Conservation (phyloP, 768 basidiomycete species). For the Pleurotus tuoliensis region DNA sequence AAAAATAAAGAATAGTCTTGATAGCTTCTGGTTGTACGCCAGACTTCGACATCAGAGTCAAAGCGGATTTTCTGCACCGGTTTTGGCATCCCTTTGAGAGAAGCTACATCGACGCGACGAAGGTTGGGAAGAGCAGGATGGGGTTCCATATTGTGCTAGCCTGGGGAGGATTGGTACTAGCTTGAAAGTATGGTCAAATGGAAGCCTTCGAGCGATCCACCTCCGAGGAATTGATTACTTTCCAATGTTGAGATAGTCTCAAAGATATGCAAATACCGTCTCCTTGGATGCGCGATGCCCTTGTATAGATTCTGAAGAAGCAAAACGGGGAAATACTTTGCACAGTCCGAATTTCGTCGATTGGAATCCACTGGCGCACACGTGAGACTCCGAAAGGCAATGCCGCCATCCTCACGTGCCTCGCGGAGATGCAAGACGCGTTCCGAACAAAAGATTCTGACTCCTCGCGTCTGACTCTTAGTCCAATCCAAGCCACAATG, state of each 20-base stretch:
- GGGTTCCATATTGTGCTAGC: slow-evolving; percentile 2
- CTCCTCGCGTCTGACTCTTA: no score
- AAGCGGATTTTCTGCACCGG: slow-evolving; percentile 59
- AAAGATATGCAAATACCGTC: neutral
- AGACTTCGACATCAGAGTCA: slow-evolving; percentile 71
- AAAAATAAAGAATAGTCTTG: slow-evolving; percentile 73
- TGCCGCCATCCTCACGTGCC: neutral
- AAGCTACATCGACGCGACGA: slow-evolving; percentile 14
- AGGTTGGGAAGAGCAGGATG: slow-evolving; percentile 14
- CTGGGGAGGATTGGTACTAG: no score
- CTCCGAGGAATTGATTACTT: neutral
- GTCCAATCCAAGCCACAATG: slow-evolving; percentile 34
- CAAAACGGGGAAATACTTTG: no score
- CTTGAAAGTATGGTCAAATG: neutral
- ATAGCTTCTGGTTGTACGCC: slow-evolving; percentile 71
- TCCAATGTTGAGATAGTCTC: neutral
- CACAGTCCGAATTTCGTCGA: neutral
- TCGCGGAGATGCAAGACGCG: no score
- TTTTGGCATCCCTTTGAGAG: slow-evolving; percentile 8
- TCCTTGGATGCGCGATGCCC: no score
- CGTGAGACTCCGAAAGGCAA: neutral
- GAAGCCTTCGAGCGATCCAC: neutral
- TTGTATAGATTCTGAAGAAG: no score
- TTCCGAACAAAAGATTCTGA: no score
- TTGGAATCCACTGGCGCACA: neutral